Conservation (phyloP, 805 yeast genomes). For the Candida saitoana region DNA sequence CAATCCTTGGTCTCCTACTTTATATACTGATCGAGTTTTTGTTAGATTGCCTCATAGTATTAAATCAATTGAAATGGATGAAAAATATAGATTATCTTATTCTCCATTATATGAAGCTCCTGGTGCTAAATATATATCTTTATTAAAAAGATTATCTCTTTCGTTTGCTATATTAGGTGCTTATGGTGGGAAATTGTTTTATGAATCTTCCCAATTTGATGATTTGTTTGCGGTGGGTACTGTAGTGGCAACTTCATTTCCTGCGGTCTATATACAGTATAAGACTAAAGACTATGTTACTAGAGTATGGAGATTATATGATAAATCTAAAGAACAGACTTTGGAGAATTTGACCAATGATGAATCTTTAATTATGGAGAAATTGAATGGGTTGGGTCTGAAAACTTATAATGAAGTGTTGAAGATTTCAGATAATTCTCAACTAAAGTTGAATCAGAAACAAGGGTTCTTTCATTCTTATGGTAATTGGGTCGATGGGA, state of each 20-base stretch:
- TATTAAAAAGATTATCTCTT: slow-evolving; percentile 57
- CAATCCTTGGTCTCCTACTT: slow-evolving; percentile 45
- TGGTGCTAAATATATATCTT: slow-evolving; percentile 54
- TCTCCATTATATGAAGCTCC: slow-evolving; percentile 66
- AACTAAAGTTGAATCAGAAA: slow-evolving; percentile 35
- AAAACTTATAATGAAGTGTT: slow-evolving; percentile 61
- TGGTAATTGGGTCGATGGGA: slow-evolving; percentile 32
- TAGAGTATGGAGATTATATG: slow-evolving; percentile 66
- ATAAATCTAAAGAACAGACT: slow-evolving; percentile 59
- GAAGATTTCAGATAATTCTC: slow-evolving; percentile 32
- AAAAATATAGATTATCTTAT: slow-evolving; percentile 51
- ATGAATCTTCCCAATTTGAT: slow-evolving; percentile 50
- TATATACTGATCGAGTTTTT: slow-evolving; percentile 40
- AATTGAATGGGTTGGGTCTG: slow-evolving; percentile 63
- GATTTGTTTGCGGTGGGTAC: slow-evolving; percentile 44
- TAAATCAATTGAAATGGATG: slow-evolving; percentile 45
- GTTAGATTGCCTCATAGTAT: slow-evolving; percentile 40
- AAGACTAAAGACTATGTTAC: slow-evolving; percentile 66
- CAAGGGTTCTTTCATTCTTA: slow-evolving; percentile 20
- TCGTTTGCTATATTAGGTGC: slow-evolving; percentile 60
- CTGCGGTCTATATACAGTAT: slow-evolving; percentile 47
- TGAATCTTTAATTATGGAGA: slow-evolving; percentile 66
- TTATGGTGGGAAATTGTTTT: slow-evolving; percentile 58
- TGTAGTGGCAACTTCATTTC: slow-evolving; percentile 50
- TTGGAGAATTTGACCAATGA: slow-evolving; percentile 55